Evolutionary conservation across 2,329 filamentous ascomycete genomes (phyloP).

Genomic region (Biscogniauxia marginata): DNA sequence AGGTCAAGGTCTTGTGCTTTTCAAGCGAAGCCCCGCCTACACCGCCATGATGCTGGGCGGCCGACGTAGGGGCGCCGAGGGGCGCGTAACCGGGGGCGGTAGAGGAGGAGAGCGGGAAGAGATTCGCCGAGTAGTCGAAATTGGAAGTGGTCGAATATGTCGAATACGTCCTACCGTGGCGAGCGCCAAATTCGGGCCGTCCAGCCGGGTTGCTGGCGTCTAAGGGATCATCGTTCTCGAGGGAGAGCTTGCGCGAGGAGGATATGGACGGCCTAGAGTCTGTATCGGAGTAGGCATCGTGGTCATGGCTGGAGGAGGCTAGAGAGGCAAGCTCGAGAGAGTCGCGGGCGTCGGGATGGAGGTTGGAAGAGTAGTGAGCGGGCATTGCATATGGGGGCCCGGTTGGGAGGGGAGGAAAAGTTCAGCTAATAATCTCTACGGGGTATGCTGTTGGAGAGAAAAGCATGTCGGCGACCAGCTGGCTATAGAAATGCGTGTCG

Average conservation of each 20-base stretch:
- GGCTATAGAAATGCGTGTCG: no score
- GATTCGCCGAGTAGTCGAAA: slow-evolving; percentile 91
- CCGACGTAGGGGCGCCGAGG: slow-evolving; percentile 71
- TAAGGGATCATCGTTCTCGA: slow-evolving; percentile 82
- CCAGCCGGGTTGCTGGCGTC: slow-evolving; percentile 57
- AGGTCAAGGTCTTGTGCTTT: slow-evolving; percentile 94
- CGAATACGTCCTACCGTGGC: slow-evolving; percentile 73
- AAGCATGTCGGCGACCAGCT: slow-evolving; percentile 1
- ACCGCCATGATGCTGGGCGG: slow-evolving; percentile 47
- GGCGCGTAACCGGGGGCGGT: slow-evolving; percentile 74
- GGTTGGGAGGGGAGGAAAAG: neutral
- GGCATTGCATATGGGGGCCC: slow-evolving; percentile 33
- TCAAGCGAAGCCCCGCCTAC: slow-evolving; percentile 79
- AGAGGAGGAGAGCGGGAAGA: slow-evolving; percentile 89
- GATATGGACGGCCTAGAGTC: slow-evolving; percentile 82
- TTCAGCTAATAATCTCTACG: neutral
- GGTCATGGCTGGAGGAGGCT: slow-evolving; percentile 73
- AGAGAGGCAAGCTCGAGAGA: slow-evolving; percentile 95
- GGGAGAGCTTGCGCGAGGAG: slow-evolving; percentile 87
- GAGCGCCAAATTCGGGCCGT: slow-evolving; percentile 39
- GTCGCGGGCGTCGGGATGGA: slow-evolving; percentile 65
- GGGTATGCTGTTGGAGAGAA: neutral
- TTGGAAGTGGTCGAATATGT: slow-evolving; percentile 89
- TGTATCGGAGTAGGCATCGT: slow-evolving; percentile 61
- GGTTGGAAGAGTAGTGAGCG: slow-evolving; percentile 42